Conservation (phyloP, 164 flowering plant genomes). For the Kingdonia uniflora region DNA sequence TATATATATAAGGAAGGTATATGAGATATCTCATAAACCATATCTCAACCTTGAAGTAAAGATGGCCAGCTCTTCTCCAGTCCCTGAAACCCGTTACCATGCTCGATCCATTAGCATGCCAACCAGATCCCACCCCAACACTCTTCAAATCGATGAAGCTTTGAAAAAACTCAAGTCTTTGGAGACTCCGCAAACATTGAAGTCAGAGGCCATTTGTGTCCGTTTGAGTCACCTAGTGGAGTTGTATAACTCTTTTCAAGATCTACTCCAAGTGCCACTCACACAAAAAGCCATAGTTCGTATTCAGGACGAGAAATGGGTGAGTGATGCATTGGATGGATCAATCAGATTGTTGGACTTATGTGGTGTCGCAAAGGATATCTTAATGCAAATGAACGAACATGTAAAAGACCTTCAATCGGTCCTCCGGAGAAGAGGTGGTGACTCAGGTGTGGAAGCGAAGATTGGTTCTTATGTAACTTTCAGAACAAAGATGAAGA, state of each 20-base stretch:
- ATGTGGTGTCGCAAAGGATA: constrained; percentile 20
- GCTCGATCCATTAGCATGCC: constrained; percentile 20
- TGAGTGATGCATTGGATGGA: constrained; percentile 23
- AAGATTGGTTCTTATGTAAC: constrained; percentile 16
- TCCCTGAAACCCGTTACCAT: constrained; percentile 4
- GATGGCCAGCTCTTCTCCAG: constrained; percentile 9
- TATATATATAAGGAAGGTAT: no score
- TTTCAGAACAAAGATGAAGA: constrained; percentile 25
- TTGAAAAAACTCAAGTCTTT: constrained; percentile 11
- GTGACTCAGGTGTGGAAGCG: constrained; percentile 7
- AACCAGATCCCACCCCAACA: constrained; percentile 13
- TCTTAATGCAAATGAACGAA: constrained; percentile 19
- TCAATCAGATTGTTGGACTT: constrained; percentile 28
- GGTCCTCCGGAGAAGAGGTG: constrained; percentile 25
- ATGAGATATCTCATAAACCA: no score
- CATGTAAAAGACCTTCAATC: constrained; percentile 20
- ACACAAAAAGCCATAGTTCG: constrained; percentile 10
- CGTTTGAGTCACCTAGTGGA: constrained; percentile 4
- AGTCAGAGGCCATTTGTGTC: background rate
- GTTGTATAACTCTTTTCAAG: constrained; percentile 13
- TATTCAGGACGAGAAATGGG: constrained; percentile 8
- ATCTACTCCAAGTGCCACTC: constrained; percentile 13
- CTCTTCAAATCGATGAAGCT: constrained; percentile 12
- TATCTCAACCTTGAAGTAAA: no score
- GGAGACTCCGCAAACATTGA: constrained; percentile 7